These are phyloP conservation scores for Mangifera indica DNA, from an alignment of 345 rosid genomes.

Conservation along the genomic window DNA sequence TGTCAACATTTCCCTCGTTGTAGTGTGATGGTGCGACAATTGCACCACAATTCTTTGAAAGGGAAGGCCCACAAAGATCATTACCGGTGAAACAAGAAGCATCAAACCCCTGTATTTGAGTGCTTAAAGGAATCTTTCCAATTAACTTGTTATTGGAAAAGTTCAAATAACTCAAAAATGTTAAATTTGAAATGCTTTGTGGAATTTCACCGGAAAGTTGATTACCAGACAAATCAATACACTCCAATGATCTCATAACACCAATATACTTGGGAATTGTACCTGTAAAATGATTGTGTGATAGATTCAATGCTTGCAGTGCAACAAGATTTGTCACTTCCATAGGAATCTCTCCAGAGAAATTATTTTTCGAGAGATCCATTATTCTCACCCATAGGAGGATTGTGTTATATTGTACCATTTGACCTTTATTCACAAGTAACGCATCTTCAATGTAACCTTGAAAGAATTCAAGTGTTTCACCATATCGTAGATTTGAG, in stretches of 20 bases:
- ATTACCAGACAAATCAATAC: slow-evolving; percentile 10
- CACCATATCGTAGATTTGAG: too few species aligned
- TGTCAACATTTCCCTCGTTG: too few species aligned
- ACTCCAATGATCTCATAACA: slow-evolving; percentile 7
- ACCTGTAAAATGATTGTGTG: not conserved
- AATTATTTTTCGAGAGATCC: not conserved
- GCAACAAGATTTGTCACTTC: not conserved
- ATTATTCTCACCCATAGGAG: not conserved
- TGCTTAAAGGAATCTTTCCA: slow-evolving; percentile 13
- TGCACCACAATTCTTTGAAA: not conserved
- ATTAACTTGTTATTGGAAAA: not conserved
- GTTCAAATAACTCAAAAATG: not conserved
- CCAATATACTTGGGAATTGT: slow-evolving; percentile 5
- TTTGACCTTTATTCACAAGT: not conserved
- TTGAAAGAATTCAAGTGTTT: too few species aligned
- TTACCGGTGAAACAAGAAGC: not conserved
- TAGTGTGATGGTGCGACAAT: too few species aligned
- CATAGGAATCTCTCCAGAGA: slow-evolving; percentile 8
- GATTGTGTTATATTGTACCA: not conserved
- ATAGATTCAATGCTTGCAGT: slow-evolving; percentile 20
- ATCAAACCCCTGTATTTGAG: slow-evolving; percentile 6
- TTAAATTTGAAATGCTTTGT: not conserved
- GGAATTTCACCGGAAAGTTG: slow-evolving; percentile 24
- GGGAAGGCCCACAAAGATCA: not conserved
- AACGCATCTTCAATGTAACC: not conserved